phyloP scores from a whole-genome alignment of 2,329 filamentous ascomycete species.

The Claviceps capensis region DNA sequence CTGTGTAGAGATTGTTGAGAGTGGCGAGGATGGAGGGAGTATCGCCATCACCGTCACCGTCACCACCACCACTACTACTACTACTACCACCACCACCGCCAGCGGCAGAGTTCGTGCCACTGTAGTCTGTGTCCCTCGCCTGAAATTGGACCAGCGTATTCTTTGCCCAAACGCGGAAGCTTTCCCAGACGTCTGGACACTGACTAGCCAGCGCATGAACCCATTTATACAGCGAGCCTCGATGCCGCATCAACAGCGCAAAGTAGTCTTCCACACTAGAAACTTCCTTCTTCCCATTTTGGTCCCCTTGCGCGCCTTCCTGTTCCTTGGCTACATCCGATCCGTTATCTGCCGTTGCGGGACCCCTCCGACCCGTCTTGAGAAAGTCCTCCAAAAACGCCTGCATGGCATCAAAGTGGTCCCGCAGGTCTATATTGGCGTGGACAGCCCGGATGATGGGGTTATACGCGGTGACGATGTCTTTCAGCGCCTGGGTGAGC shows the following conservation, averaged over 20 bases:
- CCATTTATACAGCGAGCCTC: slow-evolving; percentile 51
- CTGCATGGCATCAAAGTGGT: slow-evolving; percentile 53
- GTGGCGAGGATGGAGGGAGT: slow-evolving; percentile 19
- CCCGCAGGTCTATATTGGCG: slow-evolving; percentile 55
- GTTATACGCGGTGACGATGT: slow-evolving; percentile 54
- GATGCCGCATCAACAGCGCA: slow-evolving; percentile 49
- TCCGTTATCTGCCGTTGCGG: background rate
- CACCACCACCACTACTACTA: too few species aligned
- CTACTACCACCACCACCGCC: too few species aligned
- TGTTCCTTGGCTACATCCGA: slow-evolving; percentile 1
- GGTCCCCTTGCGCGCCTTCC: background rate
- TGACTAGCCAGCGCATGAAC: slow-evolving; percentile 55
- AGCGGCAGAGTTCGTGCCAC: background rate
- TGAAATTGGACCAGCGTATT: slow-evolving; percentile 43
- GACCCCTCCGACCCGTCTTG: slow-evolving; percentile 30
- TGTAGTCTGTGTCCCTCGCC: slow-evolving; percentile 8
- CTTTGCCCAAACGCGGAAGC: slow-evolving; percentile 48
- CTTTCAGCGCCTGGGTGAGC: slow-evolving; percentile 53
- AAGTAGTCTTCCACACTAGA: slow-evolving; percentile 63
- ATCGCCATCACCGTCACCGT: too few species aligned
- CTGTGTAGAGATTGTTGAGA: slow-evolving; percentile 28
- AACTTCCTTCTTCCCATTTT: slow-evolving; percentile 6
- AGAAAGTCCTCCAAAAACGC: slow-evolving; percentile 60
- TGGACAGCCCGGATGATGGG: slow-evolving; percentile 62
- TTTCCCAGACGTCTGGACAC: slow-evolving; percentile 49